Evolutionary conservation across 495 filamentous ascomycete genomes (phyloP), one percentile per base, ranked within the genome.

Genomic region (Trichoderma orchidacearum): DNA sequence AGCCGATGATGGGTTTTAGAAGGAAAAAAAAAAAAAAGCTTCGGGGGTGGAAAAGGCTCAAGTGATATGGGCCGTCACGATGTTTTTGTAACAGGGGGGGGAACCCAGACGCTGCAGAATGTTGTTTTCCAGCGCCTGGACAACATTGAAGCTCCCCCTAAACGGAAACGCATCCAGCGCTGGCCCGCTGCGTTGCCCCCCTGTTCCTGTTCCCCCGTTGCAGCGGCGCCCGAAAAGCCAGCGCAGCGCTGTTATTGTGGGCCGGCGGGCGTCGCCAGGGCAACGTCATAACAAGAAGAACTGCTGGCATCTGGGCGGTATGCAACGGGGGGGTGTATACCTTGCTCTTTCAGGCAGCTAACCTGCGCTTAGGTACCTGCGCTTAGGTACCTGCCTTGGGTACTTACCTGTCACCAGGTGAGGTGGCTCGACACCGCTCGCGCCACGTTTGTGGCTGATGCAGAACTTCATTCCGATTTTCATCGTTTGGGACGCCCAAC

Each of bases 1-100:
- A 9, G 41, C 23, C 21, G 41, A 48, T 27, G 23, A 21, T 58
- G 56, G 61, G 61, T 32, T 30, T 56, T 34, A 59, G 41, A 31
- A 25, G 53, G 9, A 48, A 23, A 23, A 27, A 13, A 7, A 48
- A 48, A 25, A 48, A 45, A 6, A 6, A 23, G 34, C 34, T n/a
- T n/a, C 36, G n/a, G 41, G 11, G 41, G 27, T 48, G 41, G 8
- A 25, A 25, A 4, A 23, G 12, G 18, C 18, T 48, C n/a, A n/a
- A 30, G 32, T 35, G 30, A 27, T 27, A 54, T 25, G 53, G 53
- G 53, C 34, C 38, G 53, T 38, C 32, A 38, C 28, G 31, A n/a
- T 38, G 53, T 27, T 55, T 55, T 55, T 55, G 53, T 55, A 55
- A 27, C 41, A 25, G 21, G 41, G 41, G 41, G 8, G 18, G 11